Evolutionary conservation across 768 basidiomycete species (phyloP).

Genomic region (Tulasnella sp.): DNA sequence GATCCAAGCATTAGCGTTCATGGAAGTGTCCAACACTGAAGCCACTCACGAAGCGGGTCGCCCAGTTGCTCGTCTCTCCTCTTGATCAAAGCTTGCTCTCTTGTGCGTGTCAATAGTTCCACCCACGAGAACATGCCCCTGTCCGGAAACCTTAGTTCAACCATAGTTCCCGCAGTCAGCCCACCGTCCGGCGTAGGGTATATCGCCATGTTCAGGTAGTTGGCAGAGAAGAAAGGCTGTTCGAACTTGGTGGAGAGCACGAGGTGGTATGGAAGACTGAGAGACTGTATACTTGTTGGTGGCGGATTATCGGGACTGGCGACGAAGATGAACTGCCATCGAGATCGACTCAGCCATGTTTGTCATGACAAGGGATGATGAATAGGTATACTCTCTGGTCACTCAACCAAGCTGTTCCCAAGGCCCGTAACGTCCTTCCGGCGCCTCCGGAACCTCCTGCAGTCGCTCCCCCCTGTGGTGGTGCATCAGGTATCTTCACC

Average conservation of each 20-base stretch:
- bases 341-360: background rate
- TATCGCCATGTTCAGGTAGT: slow-evolving; percentile 13
- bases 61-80: slow-evolving; percentile 2
- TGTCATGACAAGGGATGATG: background rate
- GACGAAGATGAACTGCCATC: slow-evolving; percentile 4
- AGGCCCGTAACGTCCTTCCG: background rate
- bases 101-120: background rate
- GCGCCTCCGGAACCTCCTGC: slow-evolving; percentile 5
- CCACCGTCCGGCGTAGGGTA: slow-evolving; percentile 14
- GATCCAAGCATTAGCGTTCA: too few relatives aligned
- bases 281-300: slow-evolving; percentile 9
- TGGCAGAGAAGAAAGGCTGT: slow-evolving; percentile 16
- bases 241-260: slow-evolving; percentile 9
- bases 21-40: too few relatives aligned
- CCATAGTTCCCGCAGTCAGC: background rate
- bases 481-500: slow-evolving; percentile 1
- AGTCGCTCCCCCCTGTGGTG: background rate
- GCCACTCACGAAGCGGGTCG: slow-evolving; percentile 4
- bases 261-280: slow-evolving; percentile 7
- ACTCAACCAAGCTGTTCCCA: slow-evolving; percentile 6
- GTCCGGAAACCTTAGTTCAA: slow-evolving; percentile 11
- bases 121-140: slow-evolving; percentile 14
- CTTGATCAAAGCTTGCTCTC: slow-evolving; percentile 1
- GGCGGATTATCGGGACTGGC: background rate
- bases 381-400: background rate